Evolutionary conservation across 2,329 filamentous ascomycete species (phyloP).

Genomic region (Epichloe bromicola): DNA sequence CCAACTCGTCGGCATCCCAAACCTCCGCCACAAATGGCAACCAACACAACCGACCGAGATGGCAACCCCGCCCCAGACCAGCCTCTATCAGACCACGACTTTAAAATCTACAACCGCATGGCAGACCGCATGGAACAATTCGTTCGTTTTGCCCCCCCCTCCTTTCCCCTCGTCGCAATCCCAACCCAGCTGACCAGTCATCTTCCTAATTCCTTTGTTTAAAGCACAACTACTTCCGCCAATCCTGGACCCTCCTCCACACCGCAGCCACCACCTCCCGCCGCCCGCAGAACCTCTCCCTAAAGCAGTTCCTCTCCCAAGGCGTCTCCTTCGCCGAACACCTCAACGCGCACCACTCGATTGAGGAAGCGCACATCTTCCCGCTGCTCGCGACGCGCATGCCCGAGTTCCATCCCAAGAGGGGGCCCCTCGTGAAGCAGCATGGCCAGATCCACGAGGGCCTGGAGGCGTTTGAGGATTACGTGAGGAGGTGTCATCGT

Average conservation of each 20-base stretch:
- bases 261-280: slow-evolving; percentile 45
- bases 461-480: slow-evolving; percentile 53
- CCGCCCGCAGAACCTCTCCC: slow-evolving; percentile 50
- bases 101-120: slow-evolving; percentile 56
- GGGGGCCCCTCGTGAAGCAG: slow-evolving; percentile 54
- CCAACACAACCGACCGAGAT: neutral
- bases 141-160: neutral
- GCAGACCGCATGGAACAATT: slow-evolving; percentile 52
- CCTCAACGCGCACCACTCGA: slow-evolving; percentile 65
- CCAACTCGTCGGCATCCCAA: too few relatives aligned
- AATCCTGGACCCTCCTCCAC: slow-evolving; percentile 60
- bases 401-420: slow-evolving; percentile 53
- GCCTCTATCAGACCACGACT: slow-evolving; percentile 53
- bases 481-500: slow-evolving; percentile 46
- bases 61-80: slow-evolving; percentile 20
- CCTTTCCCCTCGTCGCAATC: too few relatives aligned
- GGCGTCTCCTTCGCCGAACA: slow-evolving; percentile 58
- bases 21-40: neutral
- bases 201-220: too few relatives aligned
- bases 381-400: slow-evolving; percentile 64
- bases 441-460: slow-evolving; percentile 70
- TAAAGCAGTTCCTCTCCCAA: slow-evolving; percentile 53
- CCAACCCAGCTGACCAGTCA: neutral
- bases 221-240: slow-evolving; percentile 61
- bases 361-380: slow-evolving; percentile 75